Evolutionary conservation across 2,329 filamentous ascomycete genomes (phyloP), one percentile per base, ranked within the genome.

Genomic region (Penicillium sp.): DNA sequence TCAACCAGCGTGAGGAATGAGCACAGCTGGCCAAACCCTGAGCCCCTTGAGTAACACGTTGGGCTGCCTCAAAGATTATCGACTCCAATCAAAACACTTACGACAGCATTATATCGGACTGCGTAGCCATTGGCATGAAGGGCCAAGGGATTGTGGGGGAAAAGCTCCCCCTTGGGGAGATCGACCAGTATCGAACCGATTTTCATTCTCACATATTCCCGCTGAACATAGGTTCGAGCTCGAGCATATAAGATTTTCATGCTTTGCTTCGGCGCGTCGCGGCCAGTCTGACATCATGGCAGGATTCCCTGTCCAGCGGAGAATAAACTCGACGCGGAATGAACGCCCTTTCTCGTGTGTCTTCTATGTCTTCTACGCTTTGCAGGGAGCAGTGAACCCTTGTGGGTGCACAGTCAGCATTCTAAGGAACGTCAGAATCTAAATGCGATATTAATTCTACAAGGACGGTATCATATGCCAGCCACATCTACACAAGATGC

Each of bases 311-410:
- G n/a, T 24, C 13, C 18, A 47, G 49, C 42, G 47, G 42, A 42
- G 41, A 61, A 50, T 53, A 51, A 52, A 41, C n/a, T 38, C 26
- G 16, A 39, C 23, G 6, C 6, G 57, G 59, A 61, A 63, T 61
- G 60, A 42, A 56, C 47, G 47, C 42, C 34, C 36, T n/a, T 31
- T 18, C 26, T 24, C 36, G 21, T 7, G 13, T 26, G 29, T 15
- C 42, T 51, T 34, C 42, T 44, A 52, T 51, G 39, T 47, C 42
- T 51, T 34, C 42, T 44, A 52, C 49, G 39, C 45, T 52, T 50
- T 48, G 36, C 16, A 28, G 38, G 48, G 29, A 42, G 51, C 24
- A 44, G 29, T 29, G 33, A 23, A 38, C 43, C 36, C 42, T 51
- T 51, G 42, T 7, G 24, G 21, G 41, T 28, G 18, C 42, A 23